Conservation (phyloP, 2,329 filamentous ascomycete genomes). For the Fusarium sp. region DNA sequence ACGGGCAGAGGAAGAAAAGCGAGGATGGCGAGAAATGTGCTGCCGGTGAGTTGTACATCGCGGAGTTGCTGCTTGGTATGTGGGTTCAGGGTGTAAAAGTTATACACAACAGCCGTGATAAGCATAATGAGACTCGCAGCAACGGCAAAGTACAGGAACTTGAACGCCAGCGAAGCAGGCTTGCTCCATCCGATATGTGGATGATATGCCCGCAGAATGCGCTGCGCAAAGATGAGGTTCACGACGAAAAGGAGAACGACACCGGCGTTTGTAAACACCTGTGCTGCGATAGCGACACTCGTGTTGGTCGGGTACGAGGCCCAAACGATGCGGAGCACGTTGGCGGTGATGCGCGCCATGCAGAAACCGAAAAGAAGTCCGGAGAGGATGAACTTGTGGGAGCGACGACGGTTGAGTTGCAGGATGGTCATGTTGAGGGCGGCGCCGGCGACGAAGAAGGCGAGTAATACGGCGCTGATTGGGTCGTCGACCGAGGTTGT, state of each 20-base stretch:
- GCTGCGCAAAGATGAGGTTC: slow-evolving; percentile 82
- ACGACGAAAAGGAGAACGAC: slow-evolving; percentile 81
- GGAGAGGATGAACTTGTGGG: slow-evolving; percentile 72
- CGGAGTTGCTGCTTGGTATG: slow-evolving; percentile 66
- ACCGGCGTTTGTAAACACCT: slow-evolving; percentile 79
- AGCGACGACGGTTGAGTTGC: slow-evolving; percentile 61
- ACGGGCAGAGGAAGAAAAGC: slow-evolving; percentile 74
- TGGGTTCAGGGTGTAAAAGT: slow-evolving; percentile 73
- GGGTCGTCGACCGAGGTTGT: slow-evolving; percentile 71
- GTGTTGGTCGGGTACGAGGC: slow-evolving; percentile 57
- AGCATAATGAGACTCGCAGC: slow-evolving; percentile 73
- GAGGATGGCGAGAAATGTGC: slow-evolving; percentile 70
- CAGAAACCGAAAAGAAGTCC: slow-evolving; percentile 70
- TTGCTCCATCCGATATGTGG: slow-evolving; percentile 78
- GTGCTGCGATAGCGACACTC: slow-evolving; percentile 68
- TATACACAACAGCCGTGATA: slow-evolving; percentile 73
- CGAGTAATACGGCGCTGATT: slow-evolving; percentile 72
- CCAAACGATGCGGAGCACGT: slow-evolving; percentile 67
- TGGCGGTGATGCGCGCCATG: slow-evolving; percentile 66
- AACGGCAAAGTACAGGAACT: slow-evolving; percentile 70
- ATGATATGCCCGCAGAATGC: slow-evolving; percentile 80
- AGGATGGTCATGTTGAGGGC: slow-evolving; percentile 71
- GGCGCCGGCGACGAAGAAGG: slow-evolving; percentile 68
- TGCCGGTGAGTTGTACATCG: slow-evolving; percentile 73
- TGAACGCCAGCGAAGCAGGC: slow-evolving; percentile 65